These are phyloP conservation scores for Metrosideros polymorpha DNA, from an alignment of 441 rosid species.

Conservation along the genomic window DNA sequence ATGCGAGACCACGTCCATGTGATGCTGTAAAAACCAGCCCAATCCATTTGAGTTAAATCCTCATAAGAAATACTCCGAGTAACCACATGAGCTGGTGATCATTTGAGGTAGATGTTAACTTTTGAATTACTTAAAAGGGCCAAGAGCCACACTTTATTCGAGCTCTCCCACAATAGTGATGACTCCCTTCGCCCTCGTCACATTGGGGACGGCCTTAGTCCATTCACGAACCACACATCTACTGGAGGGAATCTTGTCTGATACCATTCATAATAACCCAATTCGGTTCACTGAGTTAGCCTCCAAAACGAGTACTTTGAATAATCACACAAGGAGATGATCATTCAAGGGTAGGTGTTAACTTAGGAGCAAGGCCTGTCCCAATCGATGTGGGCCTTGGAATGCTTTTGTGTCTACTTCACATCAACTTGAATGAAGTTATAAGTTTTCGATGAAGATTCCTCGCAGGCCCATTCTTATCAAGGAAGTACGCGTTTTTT, in stretches of 20 bases:
- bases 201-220: background rate
- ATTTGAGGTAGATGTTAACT: background rate
- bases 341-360: background rate
- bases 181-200: background rate
- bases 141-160: background rate
- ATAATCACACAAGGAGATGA: background rate
- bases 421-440: background rate
- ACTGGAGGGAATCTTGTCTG: background rate
- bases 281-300: background rate
- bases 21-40: background rate
- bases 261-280: background rate
- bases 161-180: rapidly evolving
- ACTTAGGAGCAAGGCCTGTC: background rate
- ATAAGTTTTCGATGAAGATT: background rate
- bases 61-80: background rate
- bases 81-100: background rate
- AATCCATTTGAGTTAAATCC: background rate
- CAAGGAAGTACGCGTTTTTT: background rate
- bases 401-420: background rate
- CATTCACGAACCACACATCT: background rate
- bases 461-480: background rate
- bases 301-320: background rate
- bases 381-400: background rate
- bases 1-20: background rate
- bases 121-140: background rate